These are phyloP conservation scores for Clathrus columnatus DNA, from an alignment of 768 basidiomycete species.

Conservation along the genomic window DNA sequence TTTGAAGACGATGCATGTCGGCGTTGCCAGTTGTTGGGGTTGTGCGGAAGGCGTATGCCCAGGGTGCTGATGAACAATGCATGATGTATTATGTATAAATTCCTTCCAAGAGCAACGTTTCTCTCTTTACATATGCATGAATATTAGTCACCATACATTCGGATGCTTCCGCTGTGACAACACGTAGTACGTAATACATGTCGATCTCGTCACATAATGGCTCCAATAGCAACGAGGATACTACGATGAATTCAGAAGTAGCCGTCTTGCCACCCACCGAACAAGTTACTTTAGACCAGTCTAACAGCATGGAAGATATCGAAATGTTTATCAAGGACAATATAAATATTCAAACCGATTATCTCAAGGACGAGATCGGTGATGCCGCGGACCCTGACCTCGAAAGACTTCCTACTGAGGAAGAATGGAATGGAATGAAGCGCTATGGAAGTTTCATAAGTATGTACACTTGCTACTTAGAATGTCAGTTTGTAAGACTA, in stretches of 20 bases:
- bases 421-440: constrained; percentile 9
- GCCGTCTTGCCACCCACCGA: neutral
- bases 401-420: constrained; percentile 1
- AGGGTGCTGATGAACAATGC: constrained; percentile 34
- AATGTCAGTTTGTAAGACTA: neutral
- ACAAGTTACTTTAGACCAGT: neutral
- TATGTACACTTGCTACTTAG: neutral
- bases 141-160: no score
- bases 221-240: no score
- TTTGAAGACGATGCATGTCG: constrained; percentile 66
- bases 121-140: no score
- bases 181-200: neutral
- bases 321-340: neutral
- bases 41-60: constrained; percentile 70
- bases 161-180: neutral
- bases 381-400: neutral
- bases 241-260: neutral
- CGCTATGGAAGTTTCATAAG: constrained; percentile 10
- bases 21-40: constrained; percentile 77
- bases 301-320: neutral
- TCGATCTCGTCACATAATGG: neutral
- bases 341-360: neutral
- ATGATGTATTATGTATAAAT: neutral
- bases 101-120: no score
- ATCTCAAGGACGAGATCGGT: neutral